A percentile compares a stretch with the other conserved stretches of the same genome.
phyloP scores from a whole-genome alignment of 129 eudicot species.

The Artemisia annua region DNA sequence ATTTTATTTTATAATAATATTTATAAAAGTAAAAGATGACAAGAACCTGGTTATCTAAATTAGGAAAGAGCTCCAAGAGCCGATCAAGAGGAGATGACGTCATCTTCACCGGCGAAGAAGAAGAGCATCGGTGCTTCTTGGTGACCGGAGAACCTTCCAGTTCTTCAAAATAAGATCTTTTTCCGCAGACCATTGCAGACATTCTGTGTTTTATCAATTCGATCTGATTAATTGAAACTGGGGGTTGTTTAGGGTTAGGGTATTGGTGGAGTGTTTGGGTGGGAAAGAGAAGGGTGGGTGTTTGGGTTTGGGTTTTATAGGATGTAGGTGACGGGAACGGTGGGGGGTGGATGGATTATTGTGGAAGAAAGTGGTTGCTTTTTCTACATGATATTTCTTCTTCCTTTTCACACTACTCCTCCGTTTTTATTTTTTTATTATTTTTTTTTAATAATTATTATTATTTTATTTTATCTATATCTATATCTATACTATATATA shows the following conservation, averaged over 20 bases:
- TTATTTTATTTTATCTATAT: no score
- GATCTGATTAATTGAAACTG: neutral
- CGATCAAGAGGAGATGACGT: no score
- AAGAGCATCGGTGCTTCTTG: conserved; percentile 61
- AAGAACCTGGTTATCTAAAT: no score
- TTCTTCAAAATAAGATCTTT: conserved; percentile 74
- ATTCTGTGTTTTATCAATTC: conserved; percentile 21
- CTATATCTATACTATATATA: no score
- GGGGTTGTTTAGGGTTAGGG: conserved; percentile 44
- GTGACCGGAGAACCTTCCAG: conserved; percentile 54
- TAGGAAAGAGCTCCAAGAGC: no score
- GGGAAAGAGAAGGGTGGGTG: neutral
- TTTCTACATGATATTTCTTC: no score
- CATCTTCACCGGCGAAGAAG: conserved; percentile 42
- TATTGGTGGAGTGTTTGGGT: conserved; percentile 23
- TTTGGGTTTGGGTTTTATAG: neutral
- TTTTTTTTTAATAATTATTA: no score
- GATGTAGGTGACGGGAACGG: neutral
- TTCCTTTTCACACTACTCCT: no score
- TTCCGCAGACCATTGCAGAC: conserved; percentile 80
- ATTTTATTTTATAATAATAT: no score
- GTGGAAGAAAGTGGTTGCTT: neutral
- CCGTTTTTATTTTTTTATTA: no score
- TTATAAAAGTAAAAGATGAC: no score
- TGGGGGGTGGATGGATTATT: neutral